Evolutionary conservation across 352 stramenopile species (phyloP).

Genomic region (Phytophthora foliorum): DNA sequence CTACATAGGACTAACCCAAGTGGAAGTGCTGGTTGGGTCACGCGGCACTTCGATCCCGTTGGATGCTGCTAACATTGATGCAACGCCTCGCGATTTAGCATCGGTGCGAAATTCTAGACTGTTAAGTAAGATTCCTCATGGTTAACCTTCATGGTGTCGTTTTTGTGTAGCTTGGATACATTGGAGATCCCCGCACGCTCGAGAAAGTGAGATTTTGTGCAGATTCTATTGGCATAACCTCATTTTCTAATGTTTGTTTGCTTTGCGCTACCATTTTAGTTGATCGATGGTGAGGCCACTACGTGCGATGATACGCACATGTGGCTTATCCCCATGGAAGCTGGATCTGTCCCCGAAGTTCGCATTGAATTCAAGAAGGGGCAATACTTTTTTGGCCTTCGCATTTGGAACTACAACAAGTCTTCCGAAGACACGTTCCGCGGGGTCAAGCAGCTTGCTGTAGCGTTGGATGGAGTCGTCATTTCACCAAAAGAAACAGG

Average conservation of each 20-base stretch:
- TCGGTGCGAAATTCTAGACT: conserved; percentile 46
- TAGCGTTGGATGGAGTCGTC: conserved; percentile 56
- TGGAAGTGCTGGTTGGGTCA: conserved; percentile 71
- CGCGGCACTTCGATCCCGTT: conserved; percentile 51
- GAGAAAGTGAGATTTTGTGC: conserved; percentile 68
- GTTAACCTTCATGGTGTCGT: background rate
- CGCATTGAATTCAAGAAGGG: conserved; percentile 67
- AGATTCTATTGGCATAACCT: background rate
- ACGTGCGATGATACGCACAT: conserved; percentile 93
- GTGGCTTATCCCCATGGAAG: conserved; percentile 87
- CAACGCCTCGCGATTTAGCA: conserved; percentile 73
- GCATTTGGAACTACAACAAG: conserved; percentile 90
- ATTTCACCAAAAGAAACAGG: conserved; percentile 65
- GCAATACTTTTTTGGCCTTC: conserved; percentile 70
- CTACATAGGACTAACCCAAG: conserved; percentile 88
- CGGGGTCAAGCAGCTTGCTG: conserved; percentile 69
- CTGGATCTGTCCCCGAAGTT: conserved; percentile 44
- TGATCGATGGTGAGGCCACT: conserved; percentile 83
- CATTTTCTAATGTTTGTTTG: background rate
- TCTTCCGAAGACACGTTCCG: conserved; percentile 73
- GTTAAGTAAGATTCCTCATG: background rate
- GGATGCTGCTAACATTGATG: conserved; percentile 57
- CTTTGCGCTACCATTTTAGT: conserved; percentile 27
- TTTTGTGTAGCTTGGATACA: conserved; percentile 65
- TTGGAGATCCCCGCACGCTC: conserved; percentile 84